Evolutionary conservation across 306 rosid species (phyloP).

Genomic region (Acacia crassicarpa): DNA sequence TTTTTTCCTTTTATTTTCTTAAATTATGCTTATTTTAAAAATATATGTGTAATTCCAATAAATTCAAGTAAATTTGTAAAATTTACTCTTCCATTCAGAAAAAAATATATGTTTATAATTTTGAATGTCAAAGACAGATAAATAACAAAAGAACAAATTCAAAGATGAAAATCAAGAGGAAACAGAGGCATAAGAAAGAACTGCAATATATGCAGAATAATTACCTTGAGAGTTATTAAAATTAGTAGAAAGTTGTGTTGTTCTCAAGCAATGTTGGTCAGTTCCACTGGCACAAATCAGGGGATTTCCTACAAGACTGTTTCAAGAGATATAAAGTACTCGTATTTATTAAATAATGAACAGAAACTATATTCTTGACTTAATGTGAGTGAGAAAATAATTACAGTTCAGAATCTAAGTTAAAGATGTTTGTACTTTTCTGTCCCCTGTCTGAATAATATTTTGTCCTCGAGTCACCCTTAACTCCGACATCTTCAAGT

Average conservation of each 20-base stretch:
- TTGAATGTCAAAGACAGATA: neutral
- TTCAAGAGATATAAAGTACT: constrained; percentile 12
- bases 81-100: neutral
- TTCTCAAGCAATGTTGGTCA: constrained; percentile 60
- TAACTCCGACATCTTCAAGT: neutral
- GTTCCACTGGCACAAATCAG: constrained; percentile 65
- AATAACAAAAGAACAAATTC: neutral
- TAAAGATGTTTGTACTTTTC: neutral
- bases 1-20: too few relatives aligned
- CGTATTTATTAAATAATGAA: neutral
- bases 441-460: neutral
- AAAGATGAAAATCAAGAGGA: neutral
- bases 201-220: constrained; percentile 23
- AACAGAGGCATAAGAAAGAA: neutral
- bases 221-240: constrained; percentile 63
- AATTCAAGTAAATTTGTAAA: neutral
- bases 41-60: neutral
- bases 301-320: constrained; percentile 82
- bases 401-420: neutral
- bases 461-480: neutral
- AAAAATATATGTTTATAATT: neutral
- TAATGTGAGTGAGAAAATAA: neutral
- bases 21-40: neutral
- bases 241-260: constrained; percentile 39
- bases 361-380: neutral